phyloP scores from a whole-genome alignment of 2,329 filamentous ascomycete species.

The Fusarium mangiferae region DNA sequence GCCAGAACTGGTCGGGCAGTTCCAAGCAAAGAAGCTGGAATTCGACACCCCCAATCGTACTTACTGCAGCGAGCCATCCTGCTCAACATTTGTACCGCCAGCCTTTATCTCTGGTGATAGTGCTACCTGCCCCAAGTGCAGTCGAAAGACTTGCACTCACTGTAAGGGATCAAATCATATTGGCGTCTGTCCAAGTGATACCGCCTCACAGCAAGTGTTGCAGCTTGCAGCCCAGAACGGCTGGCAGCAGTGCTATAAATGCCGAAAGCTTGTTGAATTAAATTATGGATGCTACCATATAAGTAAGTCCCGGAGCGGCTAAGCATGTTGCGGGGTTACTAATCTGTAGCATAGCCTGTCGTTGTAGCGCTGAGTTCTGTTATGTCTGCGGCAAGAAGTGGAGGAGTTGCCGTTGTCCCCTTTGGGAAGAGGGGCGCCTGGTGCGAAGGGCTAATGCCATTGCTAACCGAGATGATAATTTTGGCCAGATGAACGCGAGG shows the following conservation, averaged over 20 bases:
- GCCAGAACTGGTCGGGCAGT: slow-evolving; percentile 48
- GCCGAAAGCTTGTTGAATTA: slow-evolving; percentile 60
- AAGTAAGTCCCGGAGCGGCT: slow-evolving; percentile 49
- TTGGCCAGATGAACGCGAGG: no score
- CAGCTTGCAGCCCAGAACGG: slow-evolving; percentile 52
- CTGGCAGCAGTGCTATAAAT: slow-evolving; percentile 63
- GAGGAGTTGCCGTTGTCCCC: no score
- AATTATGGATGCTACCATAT: slow-evolving; percentile 65
- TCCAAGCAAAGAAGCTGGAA: slow-evolving; percentile 60
- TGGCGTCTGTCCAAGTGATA: slow-evolving; percentile 60
- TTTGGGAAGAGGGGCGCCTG: no score
- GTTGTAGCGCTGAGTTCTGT: no score
- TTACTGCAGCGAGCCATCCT: slow-evolving; percentile 59
- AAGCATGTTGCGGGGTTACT: no score
- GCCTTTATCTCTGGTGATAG: slow-evolving; percentile 45
- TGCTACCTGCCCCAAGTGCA: slow-evolving; percentile 57
- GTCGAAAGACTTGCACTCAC: slow-evolving; percentile 56
- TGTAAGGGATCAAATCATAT: slow-evolving; percentile 61
- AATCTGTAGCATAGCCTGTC: no score
- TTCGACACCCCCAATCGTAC: slow-evolving; percentile 57
- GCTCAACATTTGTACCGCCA: slow-evolving; percentile 59
- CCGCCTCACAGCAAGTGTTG: slow-evolving; percentile 52
- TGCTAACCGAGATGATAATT: no score
- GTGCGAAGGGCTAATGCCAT: no score
- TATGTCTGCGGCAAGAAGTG: no score